A percentile compares a stretch with the other conserved stretches of the same genome.
These are phyloP conservation scores for Debaryomyces castellii DNA, from an alignment of 805 yeast genomes.

Conservation along the genomic window DNA sequence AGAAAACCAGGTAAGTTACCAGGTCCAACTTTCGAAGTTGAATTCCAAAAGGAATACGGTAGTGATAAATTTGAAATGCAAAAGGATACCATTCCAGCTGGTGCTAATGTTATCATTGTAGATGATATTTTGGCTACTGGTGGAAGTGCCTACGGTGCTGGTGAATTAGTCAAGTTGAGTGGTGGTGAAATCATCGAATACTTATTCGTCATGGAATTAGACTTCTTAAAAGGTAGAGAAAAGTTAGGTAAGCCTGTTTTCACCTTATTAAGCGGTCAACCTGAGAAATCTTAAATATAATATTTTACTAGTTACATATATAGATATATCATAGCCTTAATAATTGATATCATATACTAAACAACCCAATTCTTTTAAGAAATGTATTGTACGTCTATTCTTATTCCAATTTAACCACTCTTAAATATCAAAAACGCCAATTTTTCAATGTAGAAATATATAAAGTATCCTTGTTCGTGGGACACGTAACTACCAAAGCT, in stretches of 20 bases:
- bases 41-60: constrained; percentile 90
- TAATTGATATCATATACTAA: neutral
- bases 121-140: constrained; percentile 99
- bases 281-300: constrained; percentile 40
- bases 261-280: constrained; percentile 84
- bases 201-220: constrained; percentile 89
- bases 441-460: constrained; percentile 69
- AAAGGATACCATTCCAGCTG: constrained; percentile 72
- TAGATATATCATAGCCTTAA: neutral
- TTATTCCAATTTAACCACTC: constrained; percentile 44
- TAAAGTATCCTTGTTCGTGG: constrained; percentile 71
- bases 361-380: neutral
- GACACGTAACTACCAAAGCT: constrained; percentile 79
- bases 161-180: constrained; percentile 66
- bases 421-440: constrained; percentile 69
- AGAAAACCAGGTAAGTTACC: constrained; percentile 96
- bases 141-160: constrained; percentile 94
- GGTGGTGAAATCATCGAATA: constrained; percentile 78
- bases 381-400: neutral
- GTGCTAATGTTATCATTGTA: constrained; percentile 80
- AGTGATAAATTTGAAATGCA: constrained; percentile 87
- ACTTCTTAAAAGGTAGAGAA: constrained; percentile 91
- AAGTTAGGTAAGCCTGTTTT: constrained; percentile 83
- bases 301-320: neutral
- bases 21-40: constrained; percentile 72